Base-by-base conservation (phyloP, 1,284 basidiomycete genomes). In the Serendipita sp. region DNA sequence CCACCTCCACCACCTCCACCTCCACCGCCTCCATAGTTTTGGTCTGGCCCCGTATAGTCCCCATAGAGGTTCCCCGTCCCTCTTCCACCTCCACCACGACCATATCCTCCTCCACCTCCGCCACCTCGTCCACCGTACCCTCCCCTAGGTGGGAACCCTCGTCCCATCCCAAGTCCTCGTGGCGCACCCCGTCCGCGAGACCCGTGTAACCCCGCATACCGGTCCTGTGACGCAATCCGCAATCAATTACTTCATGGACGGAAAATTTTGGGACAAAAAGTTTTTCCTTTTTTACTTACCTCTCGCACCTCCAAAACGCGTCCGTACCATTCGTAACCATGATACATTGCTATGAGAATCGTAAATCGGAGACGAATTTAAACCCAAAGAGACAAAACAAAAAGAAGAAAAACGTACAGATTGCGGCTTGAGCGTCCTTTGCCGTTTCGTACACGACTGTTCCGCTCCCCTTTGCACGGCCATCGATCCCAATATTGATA, bases 271-370 rank as follows among this genome's bases (percentile, higher is more conserved):
- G 22, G 22, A 22, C 22, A 22, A 22, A 22, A 22, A 22, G 22
- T 22, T 22, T 22, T 22, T 22, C 22, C 22, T 22, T 22, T 22
- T 22, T 22, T 22, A 22, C 78, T 66, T 71, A 89, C 91, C 79
- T 94, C 91, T 67, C 92, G 87, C 44, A 96, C 93, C 78, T 96
- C 93, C 29, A 97, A 83, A 0, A 85, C 83, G 62, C 88, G 88
- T 15, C 92, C 92, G 71, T 93, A 93, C 90, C 92, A 95, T 66
- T 95, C 91, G 69, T 88, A 94, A 34, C 91, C 91, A 67, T 95
- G 87, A 74, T 92, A 95, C 90, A 94, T 93, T 69, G 76, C 92
- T 93, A 67, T 8, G 64, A 17, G 66, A 41, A 43, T 42, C 60
- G 62, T 26, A 61, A 22, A 22, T 22, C 22, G 22, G 22, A 22